Base-by-base conservation (phyloP, 75 land plant genomes). In the Picea sitchensis region DNA sequence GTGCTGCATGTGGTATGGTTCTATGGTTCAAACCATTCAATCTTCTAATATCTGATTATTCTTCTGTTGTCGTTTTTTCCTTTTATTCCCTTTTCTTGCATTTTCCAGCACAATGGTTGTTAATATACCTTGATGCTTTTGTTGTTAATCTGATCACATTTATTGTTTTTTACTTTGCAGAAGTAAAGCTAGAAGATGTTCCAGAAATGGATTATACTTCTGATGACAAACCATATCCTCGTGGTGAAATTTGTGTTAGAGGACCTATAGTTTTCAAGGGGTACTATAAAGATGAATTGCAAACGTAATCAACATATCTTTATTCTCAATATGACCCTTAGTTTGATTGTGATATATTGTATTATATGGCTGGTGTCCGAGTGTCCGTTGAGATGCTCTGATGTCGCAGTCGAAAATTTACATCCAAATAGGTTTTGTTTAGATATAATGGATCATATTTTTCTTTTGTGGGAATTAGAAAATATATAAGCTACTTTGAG, bases 191-290 rank as follows among this genome's bases (percentile, higher is more conserved):
- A 61, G 94, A 86, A 38, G 98, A 96, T 87, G 99, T 96, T 77
- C 93, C 95, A 20, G 99, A 96, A 85, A 96, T 96, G 99, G 90
- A 95, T 74, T 96, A 96, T 80, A 95, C 93, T 51, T 85, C 88
- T 59, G 89, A 92, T 44, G 99, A 96, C 80, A 78, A 87, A 65
- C 98, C 99, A 7, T 82, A 88, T 84, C 95, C 99, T 60, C 92
- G 99, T 71, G 99, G 99, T 41, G 99, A 96, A 80, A 91, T 96
- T 62, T 96, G 99, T 86, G 93, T 92, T 30, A 85, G 99, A 58
- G 99, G 99, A 47, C 99, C 97, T n/a, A 91, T 88, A 44, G 75
- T 96, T 77, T 96, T 96, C 81, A 82, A 90, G 85, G 99, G 99
- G 72, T 96, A 96, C 82, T 87, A 84, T 79, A 96, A 95, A 79